A percentile compares a stretch with the other conserved stretches of the same genome.
Evolutionary conservation across 2,329 filamentous ascomycete genomes (phyloP).

Genomic region (Penicillium sp.): DNA sequence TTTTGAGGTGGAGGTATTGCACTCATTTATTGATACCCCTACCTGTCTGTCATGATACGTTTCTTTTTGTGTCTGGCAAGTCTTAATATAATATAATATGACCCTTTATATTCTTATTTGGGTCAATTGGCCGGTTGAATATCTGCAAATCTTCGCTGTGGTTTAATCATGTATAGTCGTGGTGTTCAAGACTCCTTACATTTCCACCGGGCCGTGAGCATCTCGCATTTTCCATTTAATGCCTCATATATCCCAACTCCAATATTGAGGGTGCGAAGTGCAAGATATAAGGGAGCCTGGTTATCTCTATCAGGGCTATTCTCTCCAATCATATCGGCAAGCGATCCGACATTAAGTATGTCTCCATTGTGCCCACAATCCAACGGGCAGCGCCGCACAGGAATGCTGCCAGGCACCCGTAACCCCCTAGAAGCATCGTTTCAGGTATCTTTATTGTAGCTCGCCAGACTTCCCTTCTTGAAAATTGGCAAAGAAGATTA

Average conservation of each 20-base stretch:
- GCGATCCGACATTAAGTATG: conserved; percentile 51
- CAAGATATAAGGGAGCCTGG: conserved; percentile 50
- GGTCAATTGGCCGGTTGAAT: background rate
- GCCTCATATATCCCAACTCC: conserved; percentile 49
- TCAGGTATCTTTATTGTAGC: conserved; percentile 53
- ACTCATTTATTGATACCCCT: conserved; percentile 20
- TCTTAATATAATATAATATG: conserved; percentile 10
- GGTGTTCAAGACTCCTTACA: background rate
- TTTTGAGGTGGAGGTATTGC: conserved; percentile 8
- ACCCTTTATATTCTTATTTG: background rate
- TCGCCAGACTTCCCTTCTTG: conserved; percentile 41
- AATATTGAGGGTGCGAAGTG: conserved; percentile 51
- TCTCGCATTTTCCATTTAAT: conserved; percentile 21
- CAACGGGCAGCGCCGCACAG: conserved; percentile 48
- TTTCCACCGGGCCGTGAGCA: background rate
- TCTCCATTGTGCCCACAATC: conserved; percentile 59
- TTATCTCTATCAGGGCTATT: conserved; percentile 53
- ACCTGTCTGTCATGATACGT: background rate
- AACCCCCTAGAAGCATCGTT: conserved; percentile 47
- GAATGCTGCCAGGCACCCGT: conserved; percentile 47
- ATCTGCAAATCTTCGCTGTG: background rate
- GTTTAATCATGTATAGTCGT: background rate
- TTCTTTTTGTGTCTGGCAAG: conserved; percentile 5
- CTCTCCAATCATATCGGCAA: conserved; percentile 47
- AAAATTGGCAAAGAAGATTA: conserved; percentile 51